phyloP scores from a whole-genome alignment of 225 moss, liverwort and hornwort genomes.

The Marchantia polymorpha region DNA sequence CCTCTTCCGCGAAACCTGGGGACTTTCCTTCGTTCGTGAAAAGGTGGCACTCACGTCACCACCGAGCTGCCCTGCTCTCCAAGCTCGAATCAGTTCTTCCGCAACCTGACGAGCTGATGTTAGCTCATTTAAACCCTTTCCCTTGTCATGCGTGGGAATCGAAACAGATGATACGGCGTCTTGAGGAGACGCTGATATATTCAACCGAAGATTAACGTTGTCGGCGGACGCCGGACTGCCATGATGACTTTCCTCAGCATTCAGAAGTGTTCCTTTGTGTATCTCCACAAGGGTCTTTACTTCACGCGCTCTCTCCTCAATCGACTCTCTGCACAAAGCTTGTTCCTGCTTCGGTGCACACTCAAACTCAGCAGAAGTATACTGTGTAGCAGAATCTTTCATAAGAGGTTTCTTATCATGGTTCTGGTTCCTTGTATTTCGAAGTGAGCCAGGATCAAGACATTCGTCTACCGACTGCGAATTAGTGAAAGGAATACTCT shows the following conservation, averaged over 20 bases:
- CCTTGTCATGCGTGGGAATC: not conserved
- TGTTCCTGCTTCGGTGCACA: not conserved
- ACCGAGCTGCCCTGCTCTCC: conserved; percentile 39
- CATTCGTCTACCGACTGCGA: not conserved
- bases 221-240: not conserved
- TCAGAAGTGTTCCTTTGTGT: not conserved
- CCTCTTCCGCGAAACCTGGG: conserved; percentile 30
- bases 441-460: not conserved
- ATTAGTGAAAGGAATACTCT: too few relatives aligned
- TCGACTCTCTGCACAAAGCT: not conserved
- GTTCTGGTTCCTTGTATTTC: not conserved
- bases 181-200: not conserved
- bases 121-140: not conserved
- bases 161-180: not conserved
- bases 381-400: conserved; percentile 12
- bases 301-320: not conserved
- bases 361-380: conserved; percentile 1
- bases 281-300: too few relatives aligned
- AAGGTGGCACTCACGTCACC: conserved; percentile 13
- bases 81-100: conserved; percentile 47
- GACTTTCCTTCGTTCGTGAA: conserved; percentile 5
- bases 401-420: conserved; percentile 4
- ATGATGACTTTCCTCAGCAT: not conserved
- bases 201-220: not conserved
- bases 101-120: conserved; percentile 46